Conservation (phyloP, 176 grass and related monocot genomes). For the Phyllostachys edulis region DNA sequence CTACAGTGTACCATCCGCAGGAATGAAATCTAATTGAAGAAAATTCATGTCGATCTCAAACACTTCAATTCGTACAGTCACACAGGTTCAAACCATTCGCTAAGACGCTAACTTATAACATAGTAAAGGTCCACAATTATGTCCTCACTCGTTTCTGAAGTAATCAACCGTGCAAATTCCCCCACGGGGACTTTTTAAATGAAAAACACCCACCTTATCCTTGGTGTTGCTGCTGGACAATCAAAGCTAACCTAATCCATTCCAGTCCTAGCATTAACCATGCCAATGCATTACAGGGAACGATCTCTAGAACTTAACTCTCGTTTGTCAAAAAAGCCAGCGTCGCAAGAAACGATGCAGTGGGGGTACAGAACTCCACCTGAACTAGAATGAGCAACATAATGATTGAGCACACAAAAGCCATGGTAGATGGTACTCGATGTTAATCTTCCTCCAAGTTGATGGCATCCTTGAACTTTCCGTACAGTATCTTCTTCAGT, state of each 20-base stretch:
- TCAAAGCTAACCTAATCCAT: neutral
- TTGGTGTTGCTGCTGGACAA: neutral
- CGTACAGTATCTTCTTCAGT: constrained; percentile 89
- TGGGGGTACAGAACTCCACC: neutral
- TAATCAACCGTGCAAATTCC: neutral
- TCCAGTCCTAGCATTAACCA: neutral
- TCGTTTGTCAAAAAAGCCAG: neutral
- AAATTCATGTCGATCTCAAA: neutral
- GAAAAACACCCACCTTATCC: neutral
- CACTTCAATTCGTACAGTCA: neutral
- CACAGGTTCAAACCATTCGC: neutral
- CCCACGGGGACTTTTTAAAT: neutral
- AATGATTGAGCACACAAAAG: neutral
- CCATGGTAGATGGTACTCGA: neutral
- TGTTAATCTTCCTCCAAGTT: constrained; percentile 94
- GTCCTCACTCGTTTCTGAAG: neutral
- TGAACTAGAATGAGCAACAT: neutral
- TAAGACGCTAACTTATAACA: neutral
- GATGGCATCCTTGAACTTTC: constrained; percentile 94
- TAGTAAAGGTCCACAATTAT: neutral
- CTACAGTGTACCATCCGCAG: neutral
- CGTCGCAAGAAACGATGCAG: neutral
- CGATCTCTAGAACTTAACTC: neutral
- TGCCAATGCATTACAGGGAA: neutral
- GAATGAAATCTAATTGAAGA: neutral